These are phyloP conservation scores for Beauveria bassiana DNA, from an alignment of 2,329 filamentous ascomycete genomes.

Conservation along the genomic window DNA sequence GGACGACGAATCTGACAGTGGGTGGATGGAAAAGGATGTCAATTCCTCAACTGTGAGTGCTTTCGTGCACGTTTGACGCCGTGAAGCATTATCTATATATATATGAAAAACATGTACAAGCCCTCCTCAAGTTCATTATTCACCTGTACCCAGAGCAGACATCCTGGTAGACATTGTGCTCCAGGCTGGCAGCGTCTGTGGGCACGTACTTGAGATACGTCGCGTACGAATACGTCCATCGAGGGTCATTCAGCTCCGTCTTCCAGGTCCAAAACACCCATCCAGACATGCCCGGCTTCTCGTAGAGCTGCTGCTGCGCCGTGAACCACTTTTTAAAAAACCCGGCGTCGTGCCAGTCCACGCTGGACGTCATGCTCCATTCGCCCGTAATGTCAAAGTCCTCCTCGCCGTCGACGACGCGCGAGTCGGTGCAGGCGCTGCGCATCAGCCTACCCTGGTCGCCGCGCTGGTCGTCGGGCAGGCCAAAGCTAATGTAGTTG, in stretches of 20 bases:
- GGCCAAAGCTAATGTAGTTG: constrained; percentile 32
- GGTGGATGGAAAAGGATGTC: too few species aligned
- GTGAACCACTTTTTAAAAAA: constrained; percentile 52
- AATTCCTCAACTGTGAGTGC: too few species aligned
- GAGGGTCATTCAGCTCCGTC: constrained; percentile 24
- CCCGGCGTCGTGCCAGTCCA: constrained; percentile 32
- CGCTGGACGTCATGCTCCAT: constrained; percentile 43
- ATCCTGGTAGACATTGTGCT: constrained; percentile 20
- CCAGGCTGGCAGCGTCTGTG: constrained; percentile 17
- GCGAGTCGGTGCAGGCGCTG: constrained; percentile 36
- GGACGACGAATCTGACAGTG: too few species aligned
- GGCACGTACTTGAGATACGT: constrained; percentile 17
- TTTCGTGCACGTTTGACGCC: too few species aligned
- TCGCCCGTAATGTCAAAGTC: constrained; percentile 45
- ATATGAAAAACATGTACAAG: neutral
- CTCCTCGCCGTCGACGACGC: constrained; percentile 26
- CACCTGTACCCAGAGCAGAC: constrained; percentile 15
- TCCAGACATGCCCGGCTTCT: constrained; percentile 37
- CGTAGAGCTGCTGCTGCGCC: constrained; percentile 47
- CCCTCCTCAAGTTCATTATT: neutral
- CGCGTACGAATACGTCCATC: constrained; percentile 23
- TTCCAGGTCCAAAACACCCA: constrained; percentile 58
- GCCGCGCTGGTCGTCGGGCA: constrained; percentile 10
- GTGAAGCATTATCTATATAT: neutral
- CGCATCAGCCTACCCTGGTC: constrained; percentile 18